Conservation (phyloP, 768 basidiomycete species). For the Mycena belliarum region DNA sequence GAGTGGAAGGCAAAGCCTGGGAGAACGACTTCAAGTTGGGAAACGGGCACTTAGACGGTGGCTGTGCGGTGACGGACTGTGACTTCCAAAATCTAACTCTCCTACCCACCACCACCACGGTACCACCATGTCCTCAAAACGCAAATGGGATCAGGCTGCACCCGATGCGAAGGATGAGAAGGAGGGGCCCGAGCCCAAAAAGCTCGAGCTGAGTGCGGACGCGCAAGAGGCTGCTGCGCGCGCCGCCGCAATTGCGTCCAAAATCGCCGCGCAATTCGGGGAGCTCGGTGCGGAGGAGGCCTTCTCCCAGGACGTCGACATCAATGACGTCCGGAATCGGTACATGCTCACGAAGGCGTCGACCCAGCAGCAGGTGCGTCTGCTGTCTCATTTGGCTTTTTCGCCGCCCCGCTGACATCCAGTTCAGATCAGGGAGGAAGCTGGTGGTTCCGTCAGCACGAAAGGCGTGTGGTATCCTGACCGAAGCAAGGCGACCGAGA, state of each 20-base stretch:
- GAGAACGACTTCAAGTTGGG: too few species aligned
- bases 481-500: constrained; percentile 84
- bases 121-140: constrained; percentile 24
- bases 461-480: constrained; percentile 98
- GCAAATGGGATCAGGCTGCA: constrained; percentile 44
- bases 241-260: constrained; percentile 88
- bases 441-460: constrained; percentile 89
- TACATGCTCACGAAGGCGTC: constrained; percentile 93
- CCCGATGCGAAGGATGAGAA: constrained; percentile 54
- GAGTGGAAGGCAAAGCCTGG: too few species aligned
- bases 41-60: too few species aligned
- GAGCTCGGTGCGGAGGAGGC: constrained; percentile 41
- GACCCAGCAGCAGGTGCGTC: constrained; percentile 81
- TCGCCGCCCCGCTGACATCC: not conserved
- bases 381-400: not conserved
- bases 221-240: constrained; percentile 42
- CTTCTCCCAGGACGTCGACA: constrained; percentile 72
- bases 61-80: not conserved
- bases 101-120: not conserved
- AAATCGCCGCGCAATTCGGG: constrained; percentile 87
- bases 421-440: constrained; percentile 82
- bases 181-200: constrained; percentile 40
- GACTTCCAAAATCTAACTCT: not conserved
- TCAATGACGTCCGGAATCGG: constrained; percentile 72
- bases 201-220: constrained; percentile 41